Percentiles rank a stretch among this genome's conserved stretches.
Conservation (phyloP, 2,329 filamentous ascomycete genomes). For the Microascus cirrosus region DNA sequence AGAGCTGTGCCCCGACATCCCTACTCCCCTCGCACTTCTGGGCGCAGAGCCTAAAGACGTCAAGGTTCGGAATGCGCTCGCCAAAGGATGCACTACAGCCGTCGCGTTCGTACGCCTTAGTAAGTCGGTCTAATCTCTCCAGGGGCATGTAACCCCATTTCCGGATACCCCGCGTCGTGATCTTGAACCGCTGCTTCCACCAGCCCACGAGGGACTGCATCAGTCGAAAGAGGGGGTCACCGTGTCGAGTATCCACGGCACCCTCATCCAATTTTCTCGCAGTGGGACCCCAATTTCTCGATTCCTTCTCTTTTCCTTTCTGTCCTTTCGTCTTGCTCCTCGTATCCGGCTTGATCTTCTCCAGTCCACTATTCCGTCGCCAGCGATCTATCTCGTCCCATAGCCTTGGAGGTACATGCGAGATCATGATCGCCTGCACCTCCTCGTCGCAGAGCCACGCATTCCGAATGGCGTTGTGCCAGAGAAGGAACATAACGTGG, state of each 20-base stretch:
- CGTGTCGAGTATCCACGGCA: slow-evolving; percentile 65
- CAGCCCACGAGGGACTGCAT: slow-evolving; percentile 68
- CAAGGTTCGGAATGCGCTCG: slow-evolving; percentile 57
- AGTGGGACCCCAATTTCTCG: slow-evolving; percentile 59
- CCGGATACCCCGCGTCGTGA: slow-evolving; percentile 69
- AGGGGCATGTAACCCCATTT: slow-evolving; percentile 82
- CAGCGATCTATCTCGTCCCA: slow-evolving; percentile 66
- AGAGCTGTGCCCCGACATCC: slow-evolving; percentile 81
- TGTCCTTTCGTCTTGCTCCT: slow-evolving; percentile 26
- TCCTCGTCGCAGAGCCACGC: slow-evolving; percentile 70
- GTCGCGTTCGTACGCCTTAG: slow-evolving; percentile 56
- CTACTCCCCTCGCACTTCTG: slow-evolving; percentile 66
- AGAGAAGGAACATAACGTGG: slow-evolving; percentile 79
- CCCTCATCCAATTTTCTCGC: slow-evolving; percentile 61
- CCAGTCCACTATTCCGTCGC: slow-evolving; percentile 56
- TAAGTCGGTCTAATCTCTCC: slow-evolving; percentile 62
- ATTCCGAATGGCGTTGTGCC: slow-evolving; percentile 81
- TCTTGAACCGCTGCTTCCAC: slow-evolving; percentile 77
- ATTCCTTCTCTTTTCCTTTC: slow-evolving; percentile 15
- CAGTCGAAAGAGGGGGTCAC: slow-evolving; percentile 69
- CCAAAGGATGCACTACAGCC: slow-evolving; percentile 59
- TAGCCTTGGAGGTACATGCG: slow-evolving; percentile 57
- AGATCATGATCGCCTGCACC: slow-evolving; percentile 64
- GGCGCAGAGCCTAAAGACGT: slow-evolving; percentile 59
- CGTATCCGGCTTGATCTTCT: slow-evolving; percentile 14